A percentile compares a stretch with the other conserved stretches of the same genome.
Conservation (phyloP, 345 rosid species). For the Arabidopsis thaliana region TAIR10.1 NC_003076.8:21739001-21739500, state of each 20-base stretch:
- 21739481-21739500: neutral
- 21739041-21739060: conserved; percentile 79
- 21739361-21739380: neutral
- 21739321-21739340: conserved; percentile 83
- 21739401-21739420: neutral
- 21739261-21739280: conserved; percentile 72
- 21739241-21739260: conserved; percentile 75
- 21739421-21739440: neutral
- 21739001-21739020: conserved; percentile 60
- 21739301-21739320: conserved; percentile 60
- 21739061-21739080: conserved; percentile 54
- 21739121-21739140: conserved; percentile 60
- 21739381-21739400: neutral
- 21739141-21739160: conserved; percentile 52
- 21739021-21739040: conserved; percentile 79
- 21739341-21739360: conserved; percentile 38
- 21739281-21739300: conserved; percentile 64
- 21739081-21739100: conserved; percentile 80
- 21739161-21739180: conserved; percentile 64
- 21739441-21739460: neutral
- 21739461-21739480: neutral
- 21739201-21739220: conserved; percentile 89
- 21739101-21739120: conserved; percentile 74
- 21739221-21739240: conserved; percentile 84
- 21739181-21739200: conserved; percentile 81